Evolutionary conservation across 345 rosid species (phyloP).

Genomic region (Brassica carinata): DNA sequence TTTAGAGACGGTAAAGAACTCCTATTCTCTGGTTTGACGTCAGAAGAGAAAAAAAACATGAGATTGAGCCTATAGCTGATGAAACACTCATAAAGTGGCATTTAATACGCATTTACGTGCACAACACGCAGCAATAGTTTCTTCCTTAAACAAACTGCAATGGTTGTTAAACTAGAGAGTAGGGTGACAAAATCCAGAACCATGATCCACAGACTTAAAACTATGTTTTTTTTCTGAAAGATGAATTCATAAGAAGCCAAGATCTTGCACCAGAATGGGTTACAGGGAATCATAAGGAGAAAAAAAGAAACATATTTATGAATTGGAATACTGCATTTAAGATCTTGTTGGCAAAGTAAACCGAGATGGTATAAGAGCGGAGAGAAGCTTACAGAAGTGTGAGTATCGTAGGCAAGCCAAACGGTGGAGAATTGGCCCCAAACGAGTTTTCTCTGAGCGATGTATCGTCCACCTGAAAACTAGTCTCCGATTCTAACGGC

Average conservation of each 20-base stretch:
- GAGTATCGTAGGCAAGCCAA: constrained; percentile 97
- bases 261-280: constrained; percentile 15
- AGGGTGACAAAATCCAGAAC: background rate
- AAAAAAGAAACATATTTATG: background rate
- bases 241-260: constrained; percentile 13
- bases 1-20: background rate
- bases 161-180: constrained; percentile 4
- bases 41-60: background rate
- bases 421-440: constrained; percentile 99
- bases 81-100: background rate
- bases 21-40: background rate
- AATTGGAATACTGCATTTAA: background rate
- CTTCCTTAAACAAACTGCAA: background rate
- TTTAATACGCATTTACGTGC: background rate
- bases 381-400: constrained; percentile 56
- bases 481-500: constrained; percentile 93
- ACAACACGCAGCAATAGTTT: background rate
- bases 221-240: constrained; percentile 5
- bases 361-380: background rate
- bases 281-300: background rate
- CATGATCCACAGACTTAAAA: background rate
- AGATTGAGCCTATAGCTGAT: background rate
- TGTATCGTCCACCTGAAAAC: constrained; percentile 78
- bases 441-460: constrained; percentile 94
- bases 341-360: constrained; percentile 11